These are phyloP conservation scores for Cutaneotrichosporon sp. DNA, from an alignment of 1,284 basidiomycete species.

Conservation along the genomic window DNA sequence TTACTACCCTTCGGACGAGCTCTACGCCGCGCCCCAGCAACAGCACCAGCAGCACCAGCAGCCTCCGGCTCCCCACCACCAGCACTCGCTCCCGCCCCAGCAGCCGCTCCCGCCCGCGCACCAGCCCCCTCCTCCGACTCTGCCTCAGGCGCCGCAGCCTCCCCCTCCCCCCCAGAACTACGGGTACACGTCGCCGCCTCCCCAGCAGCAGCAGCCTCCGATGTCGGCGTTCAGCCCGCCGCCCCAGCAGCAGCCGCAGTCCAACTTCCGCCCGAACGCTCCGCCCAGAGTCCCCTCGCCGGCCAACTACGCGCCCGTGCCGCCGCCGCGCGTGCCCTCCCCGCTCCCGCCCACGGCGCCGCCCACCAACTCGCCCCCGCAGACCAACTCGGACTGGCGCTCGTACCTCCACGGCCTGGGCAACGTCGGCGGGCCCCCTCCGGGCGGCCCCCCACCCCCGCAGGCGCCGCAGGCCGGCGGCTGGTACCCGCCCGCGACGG, in stretches of 20 bases:
- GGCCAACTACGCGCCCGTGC: neutral
- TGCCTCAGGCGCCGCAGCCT: conserved; percentile 17
- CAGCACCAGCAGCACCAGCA: conserved; percentile 20
- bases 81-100: neutral
- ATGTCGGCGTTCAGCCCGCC: neutral
- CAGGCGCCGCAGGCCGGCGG: neutral
- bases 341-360: conserved; percentile 7
- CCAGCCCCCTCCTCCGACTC: conserved; percentile 1
- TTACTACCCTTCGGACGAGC: conserved; percentile 51
- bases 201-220: neutral
- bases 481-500: conserved; percentile 15
- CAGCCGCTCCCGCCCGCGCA: neutral
- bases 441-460: neutral
- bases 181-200: conserved; percentile 4
- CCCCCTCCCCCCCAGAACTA: conserved; percentile 13
- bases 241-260: conserved; percentile 3
- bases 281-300: neutral
- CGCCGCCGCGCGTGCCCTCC: conserved; percentile 4
- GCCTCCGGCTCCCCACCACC: conserved; percentile 13
- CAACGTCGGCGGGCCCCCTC: neutral
- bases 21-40: conserved; percentile 32
- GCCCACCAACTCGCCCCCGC: neutral
- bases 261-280: neutral
- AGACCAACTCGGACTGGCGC: conserved; percentile 38
- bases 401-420: conserved; percentile 39